A percentile compares a stretch with the other conserved stretches of the same genome.
These are phyloP conservation scores for Ampelomyces quisqualis DNA, from an alignment of 2,329 filamentous ascomycete species.

Conservation along the genomic window DNA sequence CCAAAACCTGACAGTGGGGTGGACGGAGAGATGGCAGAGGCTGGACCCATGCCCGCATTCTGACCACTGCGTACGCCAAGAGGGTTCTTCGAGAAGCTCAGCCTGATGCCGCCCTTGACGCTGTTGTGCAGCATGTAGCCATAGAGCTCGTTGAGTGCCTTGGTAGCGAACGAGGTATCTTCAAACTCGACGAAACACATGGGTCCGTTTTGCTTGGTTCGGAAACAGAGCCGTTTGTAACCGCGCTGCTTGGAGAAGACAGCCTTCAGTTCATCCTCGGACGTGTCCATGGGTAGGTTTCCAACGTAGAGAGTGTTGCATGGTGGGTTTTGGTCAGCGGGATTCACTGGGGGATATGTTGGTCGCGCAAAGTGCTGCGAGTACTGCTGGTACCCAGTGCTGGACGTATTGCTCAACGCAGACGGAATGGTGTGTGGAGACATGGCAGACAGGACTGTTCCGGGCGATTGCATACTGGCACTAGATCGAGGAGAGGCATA, in stretches of 20 bases:
- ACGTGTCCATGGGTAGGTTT: constrained; percentile 90
- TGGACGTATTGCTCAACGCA: constrained; percentile 51
- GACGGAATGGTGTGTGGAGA: constrained; percentile 60
- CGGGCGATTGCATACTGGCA: constrained; percentile 54
- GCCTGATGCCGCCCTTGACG: constrained; percentile 87
- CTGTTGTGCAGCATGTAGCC: constrained; percentile 86
- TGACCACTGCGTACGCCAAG: constrained; percentile 85
- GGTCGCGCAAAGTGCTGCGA: constrained; percentile 61
- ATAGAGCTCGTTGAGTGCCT: constrained; percentile 85
- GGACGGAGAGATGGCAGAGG: constrained; percentile 54
- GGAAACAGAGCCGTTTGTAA: constrained; percentile 92
- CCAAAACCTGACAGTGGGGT: constrained; percentile 60
- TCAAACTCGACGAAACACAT: constrained; percentile 99
- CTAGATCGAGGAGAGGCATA: constrained; percentile 54
- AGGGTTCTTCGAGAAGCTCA: constrained; percentile 97
- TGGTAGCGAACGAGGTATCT: constrained; percentile 87
- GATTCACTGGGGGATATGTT: constrained; percentile 83
- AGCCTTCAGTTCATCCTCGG: constrained; percentile 91
- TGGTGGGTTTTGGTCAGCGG: constrained; percentile 92
- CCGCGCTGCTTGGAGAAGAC: constrained; percentile 91
- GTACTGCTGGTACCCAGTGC: constrained; percentile 57
- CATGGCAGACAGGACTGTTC: constrained; percentile 44
- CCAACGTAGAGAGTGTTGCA: constrained; percentile 98
- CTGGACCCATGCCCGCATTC: constrained; percentile 54
- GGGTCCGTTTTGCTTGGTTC: constrained; percentile 90